Percentiles rank a stretch among this genome's conserved stretches.
Conservation (phyloP, 1,284 basidiomycete genomes). For the Inonotus obliquus region DNA sequence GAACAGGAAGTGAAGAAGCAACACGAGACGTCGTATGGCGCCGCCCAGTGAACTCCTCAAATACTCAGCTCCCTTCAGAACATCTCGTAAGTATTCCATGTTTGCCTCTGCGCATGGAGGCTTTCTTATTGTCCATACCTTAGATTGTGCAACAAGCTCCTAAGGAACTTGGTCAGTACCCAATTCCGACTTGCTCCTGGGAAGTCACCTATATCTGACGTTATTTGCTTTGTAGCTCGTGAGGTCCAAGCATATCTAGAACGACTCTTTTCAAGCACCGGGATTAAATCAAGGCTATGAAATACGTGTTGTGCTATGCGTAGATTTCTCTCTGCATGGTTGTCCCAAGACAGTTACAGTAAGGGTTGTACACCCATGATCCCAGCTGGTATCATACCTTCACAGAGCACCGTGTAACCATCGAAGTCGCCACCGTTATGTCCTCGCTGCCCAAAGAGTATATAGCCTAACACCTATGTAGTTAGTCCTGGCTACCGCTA, state of each 20-base stretch:
- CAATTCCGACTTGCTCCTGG: neutral
- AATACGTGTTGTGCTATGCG: too few relatives aligned
- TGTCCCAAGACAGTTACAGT: too few relatives aligned
- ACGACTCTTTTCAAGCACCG: neutral
- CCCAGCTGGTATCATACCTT: too few relatives aligned
- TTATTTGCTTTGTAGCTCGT: neutral
- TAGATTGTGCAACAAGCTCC: constrained; percentile 29
- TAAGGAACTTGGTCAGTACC: constrained; percentile 25
- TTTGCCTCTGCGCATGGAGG: neutral
- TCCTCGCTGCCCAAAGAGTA: too few relatives aligned
- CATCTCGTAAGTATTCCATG: constrained; percentile 47
- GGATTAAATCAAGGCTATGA: neutral
- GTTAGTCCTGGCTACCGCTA: too few relatives aligned
- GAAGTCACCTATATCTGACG: neutral
- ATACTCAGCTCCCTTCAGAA: constrained; percentile 51
- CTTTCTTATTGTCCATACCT: neutral
- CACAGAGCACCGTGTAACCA: too few relatives aligned
- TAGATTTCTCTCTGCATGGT: too few relatives aligned
- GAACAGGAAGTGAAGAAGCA: constrained; percentile 34
- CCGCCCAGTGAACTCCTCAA: constrained; percentile 53
- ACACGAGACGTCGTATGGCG: constrained; percentile 51
- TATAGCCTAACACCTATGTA: too few relatives aligned
- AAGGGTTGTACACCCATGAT: too few relatives aligned
- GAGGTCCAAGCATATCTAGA: constrained; percentile 8
- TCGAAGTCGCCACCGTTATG: too few relatives aligned